A percentile compares a stretch with the other conserved stretches of the same genome.
phyloP scores from a whole-genome alignment of 179 eudicot species.

The Drosera spatulata region DNA sequence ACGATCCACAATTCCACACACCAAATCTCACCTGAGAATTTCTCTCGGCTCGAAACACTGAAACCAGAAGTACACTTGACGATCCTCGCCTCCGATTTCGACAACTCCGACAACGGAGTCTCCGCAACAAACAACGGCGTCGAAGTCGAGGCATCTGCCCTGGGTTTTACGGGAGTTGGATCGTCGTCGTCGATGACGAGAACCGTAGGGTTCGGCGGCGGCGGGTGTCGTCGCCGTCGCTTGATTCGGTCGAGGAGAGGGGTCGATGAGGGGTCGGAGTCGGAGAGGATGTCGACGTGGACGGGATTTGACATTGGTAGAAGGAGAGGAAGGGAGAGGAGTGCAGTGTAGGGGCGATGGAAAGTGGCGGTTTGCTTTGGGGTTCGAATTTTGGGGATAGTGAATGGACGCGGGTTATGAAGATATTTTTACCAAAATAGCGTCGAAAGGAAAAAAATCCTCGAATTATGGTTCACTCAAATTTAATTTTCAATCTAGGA shows the following conservation, averaged over 20 bases:
- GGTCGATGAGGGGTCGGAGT: constrained; percentile 4
- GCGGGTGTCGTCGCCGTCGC: constrained; percentile 8
- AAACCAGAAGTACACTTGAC: constrained; percentile 16
- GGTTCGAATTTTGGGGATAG: no score
- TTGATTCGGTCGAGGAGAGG: constrained; percentile 5
- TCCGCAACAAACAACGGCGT: constrained; percentile 15
- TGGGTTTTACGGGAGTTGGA: constrained; percentile 24
- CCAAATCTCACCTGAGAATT: constrained; percentile 16
- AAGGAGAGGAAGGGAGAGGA: no score
- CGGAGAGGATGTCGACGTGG: constrained; percentile 12
- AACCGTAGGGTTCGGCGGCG: constrained; percentile 4
- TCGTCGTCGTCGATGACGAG: constrained; percentile 34
- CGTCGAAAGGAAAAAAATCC: no score
- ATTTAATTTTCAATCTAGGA: no score
- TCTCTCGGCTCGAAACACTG: constrained; percentile 8
- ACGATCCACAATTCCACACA: not conserved
- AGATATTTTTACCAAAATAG: no score
- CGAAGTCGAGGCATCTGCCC: constrained; percentile 7
- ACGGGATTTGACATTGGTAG: constrained; percentile 11
- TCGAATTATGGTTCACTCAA: no score
- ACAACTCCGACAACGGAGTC: constrained; percentile 20
- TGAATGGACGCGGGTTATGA: no score
- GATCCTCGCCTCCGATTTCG: constrained; percentile 14
- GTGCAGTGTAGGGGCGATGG: no score
- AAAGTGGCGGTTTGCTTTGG: no score